Base-by-base conservation (phyloP, 2,329 filamentous ascomycete genomes). In the Ascomycota sp. region DNA sequence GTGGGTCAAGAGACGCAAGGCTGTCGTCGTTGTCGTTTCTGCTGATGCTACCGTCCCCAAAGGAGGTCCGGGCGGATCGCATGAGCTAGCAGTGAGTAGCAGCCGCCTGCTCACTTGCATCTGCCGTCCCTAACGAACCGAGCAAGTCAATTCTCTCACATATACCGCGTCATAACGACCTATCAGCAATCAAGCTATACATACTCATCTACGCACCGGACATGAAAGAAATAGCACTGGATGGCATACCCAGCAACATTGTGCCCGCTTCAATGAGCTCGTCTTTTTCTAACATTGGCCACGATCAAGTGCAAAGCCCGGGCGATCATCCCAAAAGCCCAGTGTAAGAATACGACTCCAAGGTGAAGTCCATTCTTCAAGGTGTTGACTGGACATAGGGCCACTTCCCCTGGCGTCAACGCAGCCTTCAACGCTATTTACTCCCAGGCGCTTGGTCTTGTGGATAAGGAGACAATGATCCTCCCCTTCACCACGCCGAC, bases 181-280 rank as follows among this genome's bases (percentile, higher is more conserved):
- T 76, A 40, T 68, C 72, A 32, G 71, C 64, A 39, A 71, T 76
- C 41, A 79, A 80, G 48, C 64, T 93, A 21, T 91, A 92, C 47
- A 67, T 95, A 37, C 64, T 95, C 42, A 86, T 95, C 48, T 92
- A 92, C 54, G 73, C 81, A 3, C 86, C 86, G 1, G 66, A 69
- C 34, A 58, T 92, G 35, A 81, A 82, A 54, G 75, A 82, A 34
- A 61, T 66, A 38, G 54, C 59, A 34, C 51, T 66, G 37, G 64
- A 74, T 47, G 55, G 43, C 42, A 41, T 58, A 44, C 57, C 51
- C 48, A 66, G 50, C 59, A 69, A 56, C 57, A 66, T 55, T 51
- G 69, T 52, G 56, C 70, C 55, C 61, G 69, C 51, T 57, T 91
- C 61, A 51, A 68, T 64, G 38, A 72, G 68, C 56, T 91, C 81